A percentile compares a stretch with the other conserved stretches of the same genome.
Conservation (phyloP, 1,284 basidiomycete species). For the Ustilago sp. region DNA sequence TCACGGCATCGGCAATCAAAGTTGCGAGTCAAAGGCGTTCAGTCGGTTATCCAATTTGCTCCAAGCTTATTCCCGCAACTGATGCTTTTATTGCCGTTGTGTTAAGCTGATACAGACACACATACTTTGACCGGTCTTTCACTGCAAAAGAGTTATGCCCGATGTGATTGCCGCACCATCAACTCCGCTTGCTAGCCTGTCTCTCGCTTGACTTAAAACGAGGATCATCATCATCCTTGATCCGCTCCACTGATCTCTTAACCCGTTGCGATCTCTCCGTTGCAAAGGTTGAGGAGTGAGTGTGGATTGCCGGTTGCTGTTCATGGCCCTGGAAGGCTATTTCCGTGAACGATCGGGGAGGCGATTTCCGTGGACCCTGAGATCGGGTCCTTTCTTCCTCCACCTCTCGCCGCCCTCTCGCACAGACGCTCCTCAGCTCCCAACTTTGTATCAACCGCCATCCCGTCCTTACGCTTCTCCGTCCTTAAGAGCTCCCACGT, state of each 20-base stretch:
- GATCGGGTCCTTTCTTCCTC: conserved; percentile 6
- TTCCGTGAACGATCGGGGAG: neutral
- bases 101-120: no score
- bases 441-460: neutral
- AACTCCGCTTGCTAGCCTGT: neutral
- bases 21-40: conserved; percentile 13
- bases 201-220: neutral
- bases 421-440: conserved; percentile 10
- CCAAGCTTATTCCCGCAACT: neutral
- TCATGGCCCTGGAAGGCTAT: neutral
- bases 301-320: conserved; percentile 5
- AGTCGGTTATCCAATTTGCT: conserved; percentile 10
- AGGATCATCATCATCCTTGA: neutral
- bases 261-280: neutral
- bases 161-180: neutral
- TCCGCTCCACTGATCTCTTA: neutral
- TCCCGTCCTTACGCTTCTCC: no score
- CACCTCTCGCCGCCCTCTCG: conserved; percentile 7
- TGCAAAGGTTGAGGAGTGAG: neutral
- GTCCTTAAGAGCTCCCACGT: neutral
- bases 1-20: conserved; percentile 46
- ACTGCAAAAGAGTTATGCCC: neutral
- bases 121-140: neutral
- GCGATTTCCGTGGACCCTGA: neutral
- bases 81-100: neutral